Conservation (phyloP, 306 rosid genomes). For the Macrotyloma uniflorum region DNA sequence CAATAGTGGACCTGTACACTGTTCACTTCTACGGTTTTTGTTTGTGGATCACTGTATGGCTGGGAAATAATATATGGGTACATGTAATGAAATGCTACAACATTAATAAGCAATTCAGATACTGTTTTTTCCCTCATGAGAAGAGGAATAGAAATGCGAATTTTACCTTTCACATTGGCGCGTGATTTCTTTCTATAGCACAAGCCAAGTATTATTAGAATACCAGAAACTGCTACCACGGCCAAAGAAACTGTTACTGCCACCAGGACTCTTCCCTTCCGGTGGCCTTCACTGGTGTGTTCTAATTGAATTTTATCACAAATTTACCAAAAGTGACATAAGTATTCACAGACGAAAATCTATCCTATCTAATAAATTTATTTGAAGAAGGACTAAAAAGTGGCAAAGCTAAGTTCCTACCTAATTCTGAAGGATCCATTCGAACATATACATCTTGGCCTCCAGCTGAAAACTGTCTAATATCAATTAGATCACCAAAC, state of each 20-base stretch:
- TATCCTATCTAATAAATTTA: background rate
- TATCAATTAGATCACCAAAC: constrained; percentile 64
- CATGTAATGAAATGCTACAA: background rate
- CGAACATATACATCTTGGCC: constrained; percentile 68
- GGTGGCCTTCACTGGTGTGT: constrained; percentile 25
- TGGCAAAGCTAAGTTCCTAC: constrained; percentile 34
- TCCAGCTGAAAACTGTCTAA: constrained; percentile 52
- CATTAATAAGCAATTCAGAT: background rate
- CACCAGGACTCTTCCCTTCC: constrained; percentile 36
- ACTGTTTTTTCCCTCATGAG: background rate
- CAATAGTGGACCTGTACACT: background rate
- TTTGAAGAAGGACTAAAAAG: background rate
- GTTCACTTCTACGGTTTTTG: background rate
- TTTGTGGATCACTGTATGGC: background rate
- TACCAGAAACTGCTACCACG: constrained; percentile 7
- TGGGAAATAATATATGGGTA: background rate
- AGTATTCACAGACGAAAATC: background rate
- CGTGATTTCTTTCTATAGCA: constrained; percentile 29
- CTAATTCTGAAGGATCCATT: constrained; percentile 66
- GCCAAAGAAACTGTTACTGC: constrained; percentile 31
- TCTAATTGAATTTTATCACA: constrained; percentile 32
- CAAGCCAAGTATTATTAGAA: constrained; percentile 33
- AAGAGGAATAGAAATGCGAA: background rate
- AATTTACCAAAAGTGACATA: background rate
- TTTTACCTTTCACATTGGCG: constrained; percentile 31